phyloP scores from a whole-genome alignment of 106 monocot species.

The Dioscorea alata region DNA sequence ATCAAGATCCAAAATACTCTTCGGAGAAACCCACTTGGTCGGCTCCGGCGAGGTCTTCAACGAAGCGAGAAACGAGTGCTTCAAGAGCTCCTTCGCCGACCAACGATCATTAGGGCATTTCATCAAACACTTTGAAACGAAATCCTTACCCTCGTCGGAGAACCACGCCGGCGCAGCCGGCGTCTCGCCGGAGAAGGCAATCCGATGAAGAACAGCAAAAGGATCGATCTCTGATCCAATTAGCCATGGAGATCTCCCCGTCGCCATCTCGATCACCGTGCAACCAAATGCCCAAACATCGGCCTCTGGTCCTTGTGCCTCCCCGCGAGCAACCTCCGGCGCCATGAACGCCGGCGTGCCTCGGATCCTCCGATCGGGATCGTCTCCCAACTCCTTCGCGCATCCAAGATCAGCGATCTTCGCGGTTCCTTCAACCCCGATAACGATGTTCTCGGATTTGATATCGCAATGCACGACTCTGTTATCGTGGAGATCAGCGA shows the following conservation, averaged over 20 bases:
- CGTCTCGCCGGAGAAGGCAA: constrained; percentile 34
- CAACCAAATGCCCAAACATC: constrained; percentile 31
- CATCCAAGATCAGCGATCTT: constrained; percentile 78
- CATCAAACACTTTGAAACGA: constrained; percentile 33
- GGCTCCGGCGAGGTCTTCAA: not conserved
- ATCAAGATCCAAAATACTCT: constrained; percentile 49
- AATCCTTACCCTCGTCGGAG: constrained; percentile 37
- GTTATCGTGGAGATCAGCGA: constrained; percentile 45
- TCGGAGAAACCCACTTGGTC: constrained; percentile 43
- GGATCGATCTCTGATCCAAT: constrained; percentile 6
- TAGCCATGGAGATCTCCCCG: constrained; percentile 24
- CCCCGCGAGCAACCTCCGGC: constrained; percentile 43
- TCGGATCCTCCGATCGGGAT: not conserved
- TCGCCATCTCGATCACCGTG: constrained; percentile 33
- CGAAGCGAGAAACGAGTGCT: constrained; percentile 40
- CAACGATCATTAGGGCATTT: constrained; percentile 33
- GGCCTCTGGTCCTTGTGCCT: constrained; percentile 21
- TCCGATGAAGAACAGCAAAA: constrained; percentile 26
- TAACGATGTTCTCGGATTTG: constrained; percentile 58
- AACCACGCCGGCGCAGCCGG: constrained; percentile 21
- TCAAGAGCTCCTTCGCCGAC: constrained; percentile 46
- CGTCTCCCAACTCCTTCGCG: constrained; percentile 19
- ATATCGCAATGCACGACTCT: constrained; percentile 73
- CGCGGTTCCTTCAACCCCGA: constrained; percentile 38
- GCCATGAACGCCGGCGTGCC: constrained; percentile 57